These are phyloP conservation scores for Brassica cretica DNA, from an alignment of 345 rosid genomes.

Conservation along the genomic window DNA sequence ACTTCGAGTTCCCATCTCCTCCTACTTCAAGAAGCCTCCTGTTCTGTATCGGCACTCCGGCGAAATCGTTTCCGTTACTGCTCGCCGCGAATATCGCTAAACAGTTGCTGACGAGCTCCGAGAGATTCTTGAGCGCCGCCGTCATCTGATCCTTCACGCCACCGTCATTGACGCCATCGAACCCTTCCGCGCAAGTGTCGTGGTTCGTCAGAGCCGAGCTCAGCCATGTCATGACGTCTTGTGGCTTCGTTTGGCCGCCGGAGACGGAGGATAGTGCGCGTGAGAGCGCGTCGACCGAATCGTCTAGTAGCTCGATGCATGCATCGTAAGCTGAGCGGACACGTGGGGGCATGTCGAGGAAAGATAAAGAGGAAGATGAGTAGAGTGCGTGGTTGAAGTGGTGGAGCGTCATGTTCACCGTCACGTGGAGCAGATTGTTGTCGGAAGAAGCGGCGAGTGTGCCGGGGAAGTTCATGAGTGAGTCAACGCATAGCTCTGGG, in stretches of 20 bases:
- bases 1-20: conserved; percentile 35
- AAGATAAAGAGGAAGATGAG: conserved; percentile 49
- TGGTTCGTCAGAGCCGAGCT: conserved; percentile 91
- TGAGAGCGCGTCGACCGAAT: conserved; percentile 75
- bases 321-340: conserved; percentile 78
- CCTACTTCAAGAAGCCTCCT: conserved; percentile 38
- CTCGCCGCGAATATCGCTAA: conserved; percentile 71
- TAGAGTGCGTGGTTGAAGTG: conserved; percentile 81
- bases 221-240: conserved; percentile 93
- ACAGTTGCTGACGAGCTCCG: conserved; percentile 91
- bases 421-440: conserved; percentile 81
- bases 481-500: conserved; percentile 66
- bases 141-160: conserved; percentile 67
- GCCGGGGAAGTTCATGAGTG: conserved; percentile 73
- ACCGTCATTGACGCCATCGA: conserved; percentile 58
- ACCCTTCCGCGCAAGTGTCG: conserved; percentile 92
- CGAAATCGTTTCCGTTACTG: conserved; percentile 47
- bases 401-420: conserved; percentile 89
- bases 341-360: conserved; percentile 57
- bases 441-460: conserved; percentile 50
- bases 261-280: conserved; percentile 56
- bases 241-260: background rate
- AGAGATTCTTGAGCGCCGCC: conserved; percentile 58
- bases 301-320: conserved; percentile 87
- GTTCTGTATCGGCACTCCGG: conserved; percentile 93